phyloP scores from a whole-genome alignment of 176 grass and related monocot species.

The Phyllostachys edulis region DNA sequence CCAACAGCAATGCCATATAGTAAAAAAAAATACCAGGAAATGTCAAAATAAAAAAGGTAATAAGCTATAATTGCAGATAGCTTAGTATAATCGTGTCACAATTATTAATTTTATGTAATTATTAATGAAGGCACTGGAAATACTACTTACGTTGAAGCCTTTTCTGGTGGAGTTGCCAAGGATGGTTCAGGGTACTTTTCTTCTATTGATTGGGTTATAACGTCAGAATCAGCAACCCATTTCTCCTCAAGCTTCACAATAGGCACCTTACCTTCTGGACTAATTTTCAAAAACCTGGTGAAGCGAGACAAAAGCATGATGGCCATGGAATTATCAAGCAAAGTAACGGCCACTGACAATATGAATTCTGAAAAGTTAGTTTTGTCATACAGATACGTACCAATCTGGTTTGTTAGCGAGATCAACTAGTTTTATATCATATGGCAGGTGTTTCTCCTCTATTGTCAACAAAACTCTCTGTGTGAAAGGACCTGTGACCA shows the following conservation, averaged over 20 bases:
- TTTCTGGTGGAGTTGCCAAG: slow-evolving; percentile 71
- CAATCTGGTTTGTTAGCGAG: slow-evolving; percentile 87
- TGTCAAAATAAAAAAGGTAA: background rate
- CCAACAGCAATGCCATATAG: background rate
- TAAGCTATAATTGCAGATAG: background rate
- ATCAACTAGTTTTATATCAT: slow-evolving; percentile 71
- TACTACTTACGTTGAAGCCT: slow-evolving; percentile 64
- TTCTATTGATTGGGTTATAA: slow-evolving; percentile 80
- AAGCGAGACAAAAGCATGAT: slow-evolving; percentile 21
- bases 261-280: slow-evolving; percentile 85
- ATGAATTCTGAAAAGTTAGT: slow-evolving; percentile 16
- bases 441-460: slow-evolving; percentile 79
- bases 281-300: slow-evolving; percentile 81
- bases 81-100: background rate
- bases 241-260: slow-evolving; percentile 71
- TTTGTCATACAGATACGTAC: slow-evolving; percentile 37
- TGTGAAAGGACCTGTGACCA: slow-evolving; percentile 73
- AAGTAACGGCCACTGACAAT: background rate
- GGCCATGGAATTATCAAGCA: slow-evolving; percentile 8
- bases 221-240: slow-evolving; percentile 92
- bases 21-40: background rate
- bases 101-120: slow-evolving; percentile 11
- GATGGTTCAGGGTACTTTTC: slow-evolving; percentile 75
- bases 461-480: slow-evolving; percentile 84
- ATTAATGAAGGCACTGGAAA: slow-evolving; percentile 19